Evolutionary conservation across 139 green algal species (phyloP).

Genomic region (Coelastrella sp.): DNA sequence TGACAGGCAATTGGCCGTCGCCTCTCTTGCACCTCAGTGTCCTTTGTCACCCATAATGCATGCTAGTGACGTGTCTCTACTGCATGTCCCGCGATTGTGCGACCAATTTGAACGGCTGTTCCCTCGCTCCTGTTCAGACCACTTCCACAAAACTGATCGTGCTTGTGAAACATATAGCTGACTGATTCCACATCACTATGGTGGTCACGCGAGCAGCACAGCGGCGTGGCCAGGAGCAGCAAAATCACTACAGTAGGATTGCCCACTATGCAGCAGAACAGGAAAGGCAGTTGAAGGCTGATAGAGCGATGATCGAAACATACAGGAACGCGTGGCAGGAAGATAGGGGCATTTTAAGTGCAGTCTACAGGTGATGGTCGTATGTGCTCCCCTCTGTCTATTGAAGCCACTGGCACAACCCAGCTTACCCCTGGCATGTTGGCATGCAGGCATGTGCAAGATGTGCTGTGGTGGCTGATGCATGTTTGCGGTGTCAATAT

Average conservation of each 20-base stretch:
- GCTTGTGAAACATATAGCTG: neutral
- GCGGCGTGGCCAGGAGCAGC: neutral
- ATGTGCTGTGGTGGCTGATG: constrained; percentile 41
- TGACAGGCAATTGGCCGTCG: too few species aligned
- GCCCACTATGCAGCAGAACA: constrained; percentile 2
- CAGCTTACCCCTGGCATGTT: neutral
- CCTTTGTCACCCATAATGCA: too few species aligned
- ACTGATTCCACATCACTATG: neutral
- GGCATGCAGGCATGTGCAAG: constrained; percentile 19
- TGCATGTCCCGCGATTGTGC: too few species aligned
- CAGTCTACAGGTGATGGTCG: constrained; percentile 1
- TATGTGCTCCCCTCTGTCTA: neutral
- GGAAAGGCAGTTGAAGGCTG: constrained; percentile 19
- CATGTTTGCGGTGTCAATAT: constrained; percentile 43
- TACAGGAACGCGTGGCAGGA: constrained; percentile 10
- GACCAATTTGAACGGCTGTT: too few species aligned
- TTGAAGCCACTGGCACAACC: neutral
- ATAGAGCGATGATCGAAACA: constrained; percentile 28
- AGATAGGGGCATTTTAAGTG: neutral
- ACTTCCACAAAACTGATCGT: too few species aligned
- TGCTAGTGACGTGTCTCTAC: too few species aligned
- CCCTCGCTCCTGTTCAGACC: too few species aligned
- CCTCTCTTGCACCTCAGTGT: too few species aligned
- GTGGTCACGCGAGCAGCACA: constrained; percentile 1
- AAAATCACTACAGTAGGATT: constrained; percentile 4